Percentiles rank a stretch among this genome's conserved stretches.
These are phyloP conservation scores for Agastache rugosa DNA, from an alignment of 257 asterid species.

Conservation along the genomic window DNA sequence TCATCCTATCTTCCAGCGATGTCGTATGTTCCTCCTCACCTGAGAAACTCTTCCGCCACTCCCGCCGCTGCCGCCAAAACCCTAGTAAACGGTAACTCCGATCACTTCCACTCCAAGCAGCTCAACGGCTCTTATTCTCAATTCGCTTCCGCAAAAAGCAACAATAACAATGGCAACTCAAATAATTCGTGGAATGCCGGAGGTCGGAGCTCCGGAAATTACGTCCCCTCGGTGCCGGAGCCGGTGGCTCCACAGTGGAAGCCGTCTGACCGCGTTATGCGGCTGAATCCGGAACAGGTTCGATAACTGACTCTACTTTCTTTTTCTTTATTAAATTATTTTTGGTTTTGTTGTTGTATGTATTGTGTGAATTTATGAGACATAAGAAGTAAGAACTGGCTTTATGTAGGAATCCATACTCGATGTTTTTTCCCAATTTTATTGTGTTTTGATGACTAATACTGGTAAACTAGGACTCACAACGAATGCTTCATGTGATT, in stretches of 20 bases:
- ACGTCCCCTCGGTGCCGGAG: constrained; percentile 54
- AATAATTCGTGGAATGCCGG: constrained; percentile 44
- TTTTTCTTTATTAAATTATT: not conserved
- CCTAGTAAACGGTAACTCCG: constrained; percentile 43
- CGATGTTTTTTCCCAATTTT: not conserved
- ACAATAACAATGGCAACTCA: constrained; percentile 42
- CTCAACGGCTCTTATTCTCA: constrained; percentile 40
- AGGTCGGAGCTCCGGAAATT: constrained; percentile 56
- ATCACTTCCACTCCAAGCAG: constrained; percentile 51
- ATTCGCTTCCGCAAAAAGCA: constrained; percentile 42
- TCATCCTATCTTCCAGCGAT: constrained; percentile 57
- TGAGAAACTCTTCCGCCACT: constrained; percentile 60
- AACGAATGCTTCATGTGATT: not conserved
- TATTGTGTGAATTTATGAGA: constrained; percentile 22
- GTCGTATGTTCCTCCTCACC: constrained; percentile 97
- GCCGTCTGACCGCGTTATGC: constrained; percentile 80
- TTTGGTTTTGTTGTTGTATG: not conserved
- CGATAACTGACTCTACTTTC: constrained; percentile 12
- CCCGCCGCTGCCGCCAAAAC: constrained; percentile 43
- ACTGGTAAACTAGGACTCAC: not conserved
- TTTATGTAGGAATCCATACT: constrained; percentile 20
- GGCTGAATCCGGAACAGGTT: constrained; percentile 79
- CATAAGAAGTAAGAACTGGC: constrained; percentile 19
- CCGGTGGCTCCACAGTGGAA: constrained; percentile 68
- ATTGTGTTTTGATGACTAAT: constrained; percentile 18